Percentiles rank a stretch among this genome's conserved stretches.
These are phyloP conservation scores for Lodderomyces theae DNA, from an alignment of 1,139 yeast genomes.

Conservation along the genomic window DNA sequence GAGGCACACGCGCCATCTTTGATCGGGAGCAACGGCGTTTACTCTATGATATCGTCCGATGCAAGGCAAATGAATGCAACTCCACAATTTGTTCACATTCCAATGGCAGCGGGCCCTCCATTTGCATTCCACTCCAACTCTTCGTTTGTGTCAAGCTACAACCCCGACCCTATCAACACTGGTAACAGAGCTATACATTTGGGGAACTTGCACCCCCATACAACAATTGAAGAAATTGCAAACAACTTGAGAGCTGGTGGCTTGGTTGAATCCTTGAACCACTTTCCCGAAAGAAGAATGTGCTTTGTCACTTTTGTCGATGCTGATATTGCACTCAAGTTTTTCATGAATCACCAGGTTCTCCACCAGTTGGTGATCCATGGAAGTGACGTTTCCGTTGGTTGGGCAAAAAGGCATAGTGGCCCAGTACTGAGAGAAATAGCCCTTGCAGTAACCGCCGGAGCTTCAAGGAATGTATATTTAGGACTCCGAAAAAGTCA, in stretches of 20 bases:
- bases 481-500: constrained; percentile 38
- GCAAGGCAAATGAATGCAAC: constrained; percentile 6
- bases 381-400: constrained; percentile 44
- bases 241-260: constrained; percentile 51
- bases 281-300: constrained; percentile 35
- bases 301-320: constrained; percentile 49
- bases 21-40: constrained; percentile 8
- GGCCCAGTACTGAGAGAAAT: constrained; percentile 41
- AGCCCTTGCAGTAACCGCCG: constrained; percentile 46
- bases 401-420: constrained; percentile 47
- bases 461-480: constrained; percentile 49
- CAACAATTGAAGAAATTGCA: constrained; percentile 49
- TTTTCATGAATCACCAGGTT: constrained; percentile 44
- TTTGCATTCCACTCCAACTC: constrained; percentile 7
- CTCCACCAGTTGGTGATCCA: constrained; percentile 46
- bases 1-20: constrained; percentile 1
- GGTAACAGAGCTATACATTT: constrained; percentile 46
- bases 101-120: constrained; percentile 6
- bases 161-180: not conserved
- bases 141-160: constrained; percentile 5
- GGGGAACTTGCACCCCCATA: constrained; percentile 44
- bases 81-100: constrained; percentile 7
- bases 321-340: constrained; percentile 40
- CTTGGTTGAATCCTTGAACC: constrained; percentile 40
- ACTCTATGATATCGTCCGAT: constrained; percentile 10